phyloP scores from a whole-genome alignment of 1,284 basidiomycete genomes.

The Trichosporon sp. region DNA sequence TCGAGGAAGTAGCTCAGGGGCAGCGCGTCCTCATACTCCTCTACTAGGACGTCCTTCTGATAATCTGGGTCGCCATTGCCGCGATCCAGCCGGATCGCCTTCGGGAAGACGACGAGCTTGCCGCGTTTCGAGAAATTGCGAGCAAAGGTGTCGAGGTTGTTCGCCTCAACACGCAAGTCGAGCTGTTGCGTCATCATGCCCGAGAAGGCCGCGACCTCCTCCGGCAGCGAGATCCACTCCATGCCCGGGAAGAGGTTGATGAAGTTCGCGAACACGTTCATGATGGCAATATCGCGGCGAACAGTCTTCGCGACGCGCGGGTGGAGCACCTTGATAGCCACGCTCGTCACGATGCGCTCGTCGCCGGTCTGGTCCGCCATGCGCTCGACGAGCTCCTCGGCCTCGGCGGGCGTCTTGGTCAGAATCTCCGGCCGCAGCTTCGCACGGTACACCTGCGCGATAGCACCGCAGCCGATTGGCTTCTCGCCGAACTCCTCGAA shows the following conservation, averaged over 20 bases:
- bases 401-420: constrained; percentile 49
- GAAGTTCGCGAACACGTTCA: constrained; percentile 75
- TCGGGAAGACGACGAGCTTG: constrained; percentile 79
- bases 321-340: constrained; percentile 95
- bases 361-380: constrained; percentile 15
- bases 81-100: constrained; percentile 1
- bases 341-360: constrained; percentile 62
- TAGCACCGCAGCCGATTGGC: constrained; percentile 95
- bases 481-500: constrained; percentile 83
- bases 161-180: constrained; percentile 82
- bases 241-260: constrained; percentile 83
- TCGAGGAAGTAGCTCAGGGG: constrained; percentile 82
- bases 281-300: constrained; percentile 77
- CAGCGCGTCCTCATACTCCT: constrained; percentile 89
- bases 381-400: constrained; percentile 43
- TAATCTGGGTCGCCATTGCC: not conserved
- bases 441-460: constrained; percentile 91
- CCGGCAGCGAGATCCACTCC: constrained; percentile 92
- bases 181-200: constrained; percentile 97
- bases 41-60: constrained; percentile 71
- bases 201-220: constrained; percentile 92
- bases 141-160: constrained; percentile 81
- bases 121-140: constrained; percentile 70
- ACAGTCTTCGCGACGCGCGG: constrained; percentile 78
- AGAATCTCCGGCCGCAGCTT: constrained; percentile 75